Evolutionary conservation across 306 rosid species (phyloP), one percentile per base, ranked within the genome.

Genomic region (Rubus parviflorus): DNA sequence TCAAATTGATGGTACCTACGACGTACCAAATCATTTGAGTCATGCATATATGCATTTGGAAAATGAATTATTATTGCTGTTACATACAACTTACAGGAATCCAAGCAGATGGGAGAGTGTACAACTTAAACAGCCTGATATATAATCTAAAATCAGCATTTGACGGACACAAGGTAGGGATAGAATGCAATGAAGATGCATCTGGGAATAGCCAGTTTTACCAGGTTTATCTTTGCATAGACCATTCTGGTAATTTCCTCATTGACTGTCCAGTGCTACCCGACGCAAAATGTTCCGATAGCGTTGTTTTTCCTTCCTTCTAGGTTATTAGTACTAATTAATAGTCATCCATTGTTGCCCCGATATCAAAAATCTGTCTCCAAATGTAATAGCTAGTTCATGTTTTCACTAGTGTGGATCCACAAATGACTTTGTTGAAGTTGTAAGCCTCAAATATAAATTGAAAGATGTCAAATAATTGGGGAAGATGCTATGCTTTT

Each of bases 241-340:
- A 87, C 76, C 78, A 64, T 42, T 77, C 82, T 66, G 92, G 80
- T 0, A 52, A 90, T 0, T 37, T 58, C 13, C 68, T 89, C 75
- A 71, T 78, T n/a, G 70, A 89, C 6, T 89, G 94, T 48, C 88
- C 97, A 5, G 81, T 81, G 17, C 76, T 82, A 42, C 93, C 93
- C 0, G n/a, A 1, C 0, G 69, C 73, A 35, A 70, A 48, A 78
- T 88, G 85, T 75, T 83, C 78, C 12, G 79, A 93, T 2, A 3
- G 10, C 3, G 77, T 87, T 86, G 25, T 81, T 70, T 87, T 89
- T 80, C 88, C 96, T 40, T 20, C 91, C 57, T 91, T 89, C 75
- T 61, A 61, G 67, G 67, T 30, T 30, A 61, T 6, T 20, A 0
- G 62, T 56, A 56, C 35, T 3, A 47, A 47, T 2, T 7, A 49